These are phyloP conservation scores for Clavispora asparagi DNA, from an alignment of 805 yeast genomes.

Conservation along the genomic window DNA sequence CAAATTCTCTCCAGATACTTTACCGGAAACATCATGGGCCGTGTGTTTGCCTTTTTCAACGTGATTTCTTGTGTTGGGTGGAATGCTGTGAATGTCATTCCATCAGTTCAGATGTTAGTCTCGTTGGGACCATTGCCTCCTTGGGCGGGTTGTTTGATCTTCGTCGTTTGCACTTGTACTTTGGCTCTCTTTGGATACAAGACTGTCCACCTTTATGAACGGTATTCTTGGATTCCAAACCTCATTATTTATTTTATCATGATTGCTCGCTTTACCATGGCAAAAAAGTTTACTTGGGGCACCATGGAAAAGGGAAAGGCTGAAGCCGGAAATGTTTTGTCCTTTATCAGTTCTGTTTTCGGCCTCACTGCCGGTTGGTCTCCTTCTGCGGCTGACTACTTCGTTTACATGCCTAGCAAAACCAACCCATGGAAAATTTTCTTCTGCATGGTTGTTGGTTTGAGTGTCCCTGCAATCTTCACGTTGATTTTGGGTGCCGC, in stretches of 20 bases:
- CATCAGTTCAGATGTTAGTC: constrained; percentile 25
- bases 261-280: constrained; percentile 23
- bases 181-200: constrained; percentile 30
- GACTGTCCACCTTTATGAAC: constrained; percentile 25
- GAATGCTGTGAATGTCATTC: constrained; percentile 29
- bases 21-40: constrained; percentile 27
- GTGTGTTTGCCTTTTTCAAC: constrained; percentile 24
- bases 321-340: constrained; percentile 25
- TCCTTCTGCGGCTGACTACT: constrained; percentile 30
- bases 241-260: constrained; percentile 22
- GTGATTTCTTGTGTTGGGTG: constrained; percentile 30
- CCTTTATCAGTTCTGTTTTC: constrained; percentile 24
- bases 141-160: constrained; percentile 32
- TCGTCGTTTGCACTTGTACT: constrained; percentile 23
- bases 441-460: constrained; percentile 22
- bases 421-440: constrained; percentile 25
- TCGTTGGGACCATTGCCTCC: constrained; percentile 27
- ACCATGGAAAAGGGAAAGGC: constrained; percentile 22
- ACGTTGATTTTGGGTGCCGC: constrained; percentile 30
- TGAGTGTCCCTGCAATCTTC: constrained; percentile 23
- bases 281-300: constrained; percentile 21
- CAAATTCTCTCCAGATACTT: constrained; percentile 27
- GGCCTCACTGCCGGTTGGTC: constrained; percentile 32
- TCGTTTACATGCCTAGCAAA: constrained; percentile 26
- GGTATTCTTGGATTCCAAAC: constrained; percentile 31